Conservation (phyloP, 768 basidiomycete species). For the Russula griseocarnosa region DNA sequence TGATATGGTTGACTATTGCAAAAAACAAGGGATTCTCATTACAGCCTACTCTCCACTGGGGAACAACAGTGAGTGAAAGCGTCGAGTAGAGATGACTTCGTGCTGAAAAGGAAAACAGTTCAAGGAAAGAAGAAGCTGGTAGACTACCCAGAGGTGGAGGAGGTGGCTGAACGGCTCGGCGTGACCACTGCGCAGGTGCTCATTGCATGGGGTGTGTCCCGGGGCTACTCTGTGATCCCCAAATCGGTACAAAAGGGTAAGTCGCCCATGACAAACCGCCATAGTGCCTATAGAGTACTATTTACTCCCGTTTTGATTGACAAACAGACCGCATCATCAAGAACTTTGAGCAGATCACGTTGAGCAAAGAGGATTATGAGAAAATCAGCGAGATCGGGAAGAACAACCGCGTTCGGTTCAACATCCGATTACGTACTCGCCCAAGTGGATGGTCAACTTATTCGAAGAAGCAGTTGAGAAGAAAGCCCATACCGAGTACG, state of each 20-base stretch:
- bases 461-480: conserved; percentile 62
- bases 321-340: conserved; percentile 55
- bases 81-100: neutral
- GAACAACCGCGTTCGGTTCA: conserved; percentile 50
- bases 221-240: conserved; percentile 80
- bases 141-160: conserved; percentile 57
- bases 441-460: conserved; percentile 67
- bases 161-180: conserved; percentile 57
- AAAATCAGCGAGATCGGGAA: conserved; percentile 50
- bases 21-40: conserved; percentile 65
- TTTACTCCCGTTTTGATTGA: neutral
- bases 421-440: conserved; percentile 55
- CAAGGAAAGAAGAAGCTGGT: conserved; percentile 61
- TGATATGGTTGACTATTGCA: conserved; percentile 66
- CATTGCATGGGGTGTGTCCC: conserved; percentile 71
- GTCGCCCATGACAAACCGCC: neutral
- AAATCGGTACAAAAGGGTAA: conserved; percentile 67
- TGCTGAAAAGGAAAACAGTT: conserved; percentile 38
- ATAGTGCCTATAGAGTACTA: too few species aligned
- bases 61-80: conserved; percentile 58
- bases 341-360: conserved; percentile 72
- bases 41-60: conserved; percentile 72
- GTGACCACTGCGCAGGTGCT: conserved; percentile 78
- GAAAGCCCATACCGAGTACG: conserved; percentile 5
- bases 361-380: conserved; percentile 65